A percentile compares a stretch with the other conserved stretches of the same genome.
Evolutionary conservation across 768 basidiomycete species (phyloP).

Genomic region (Wakefieldia striispora): DNA sequence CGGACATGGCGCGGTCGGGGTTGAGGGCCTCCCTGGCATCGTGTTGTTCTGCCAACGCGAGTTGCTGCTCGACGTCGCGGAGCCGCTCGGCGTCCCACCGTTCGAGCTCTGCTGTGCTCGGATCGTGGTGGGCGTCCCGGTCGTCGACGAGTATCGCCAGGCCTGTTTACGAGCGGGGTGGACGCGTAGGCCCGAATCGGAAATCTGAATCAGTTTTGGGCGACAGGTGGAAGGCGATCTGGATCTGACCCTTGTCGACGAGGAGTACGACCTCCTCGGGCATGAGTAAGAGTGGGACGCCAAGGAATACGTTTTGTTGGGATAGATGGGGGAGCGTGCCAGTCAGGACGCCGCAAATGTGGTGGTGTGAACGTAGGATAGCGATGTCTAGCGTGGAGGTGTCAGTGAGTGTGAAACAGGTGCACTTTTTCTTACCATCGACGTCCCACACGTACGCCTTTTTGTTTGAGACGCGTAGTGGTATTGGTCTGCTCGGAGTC

Average conservation of each 20-base stretch:
- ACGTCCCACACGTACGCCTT: conserved; percentile 89
- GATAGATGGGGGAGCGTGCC: conserved; percentile 94
- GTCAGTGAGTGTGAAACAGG: not conserved
- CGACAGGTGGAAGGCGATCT: not conserved
- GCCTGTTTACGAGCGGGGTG: conserved; percentile 42
- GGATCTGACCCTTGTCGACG: conserved; percentile 64
- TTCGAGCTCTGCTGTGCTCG: conserved; percentile 45
- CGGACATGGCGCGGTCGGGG: conserved; percentile 45
- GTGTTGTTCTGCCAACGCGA: conserved; percentile 48
- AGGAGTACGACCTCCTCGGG: conserved; percentile 92
- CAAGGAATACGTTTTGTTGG: conserved; percentile 96
- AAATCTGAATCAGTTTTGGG: not conserved
- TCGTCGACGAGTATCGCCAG: conserved; percentile 80
- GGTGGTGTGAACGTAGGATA: conserved; percentile 72
- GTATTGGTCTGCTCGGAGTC: conserved; percentile 37
- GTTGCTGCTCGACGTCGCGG: conserved; percentile 46
- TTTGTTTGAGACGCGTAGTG: conserved; percentile 72
- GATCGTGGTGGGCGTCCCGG: conserved; percentile 50
- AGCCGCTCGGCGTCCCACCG: conserved; percentile 53
- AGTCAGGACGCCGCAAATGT: conserved; percentile 78
- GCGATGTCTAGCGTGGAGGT: conserved; percentile 61
- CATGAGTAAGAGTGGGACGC: conserved; percentile 82
- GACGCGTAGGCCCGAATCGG: no score
- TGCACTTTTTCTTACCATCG: conserved; percentile 51
- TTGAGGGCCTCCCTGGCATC: conserved; percentile 43